These are phyloP conservation scores for Solanum chacoense DNA, from an alignment of 305 asterid species.

Conservation along the genomic window DNA sequence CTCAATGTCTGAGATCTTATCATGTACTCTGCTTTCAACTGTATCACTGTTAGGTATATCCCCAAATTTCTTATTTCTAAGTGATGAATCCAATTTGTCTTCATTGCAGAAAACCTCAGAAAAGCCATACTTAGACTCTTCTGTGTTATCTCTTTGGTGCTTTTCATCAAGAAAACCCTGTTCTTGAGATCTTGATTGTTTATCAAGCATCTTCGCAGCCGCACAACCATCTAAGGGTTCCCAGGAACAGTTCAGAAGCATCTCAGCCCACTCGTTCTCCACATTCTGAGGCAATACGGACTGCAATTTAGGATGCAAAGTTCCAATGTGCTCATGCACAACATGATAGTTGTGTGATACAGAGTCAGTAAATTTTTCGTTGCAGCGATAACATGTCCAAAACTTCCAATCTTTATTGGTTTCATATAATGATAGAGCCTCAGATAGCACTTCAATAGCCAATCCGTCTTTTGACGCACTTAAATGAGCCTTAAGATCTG, in stretches of 20 bases:
- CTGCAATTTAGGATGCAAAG: slow-evolving; percentile 65
- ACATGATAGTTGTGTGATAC: slow-evolving; percentile 52
- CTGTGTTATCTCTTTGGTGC: slow-evolving; percentile 24
- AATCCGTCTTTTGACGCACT: slow-evolving; percentile 44
- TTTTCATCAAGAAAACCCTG: slow-evolving; percentile 37
- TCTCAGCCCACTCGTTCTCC: slow-evolving; percentile 78
- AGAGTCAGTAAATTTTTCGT: slow-evolving; percentile 42
- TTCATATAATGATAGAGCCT: slow-evolving; percentile 60
- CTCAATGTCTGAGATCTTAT: slow-evolving; percentile 36
- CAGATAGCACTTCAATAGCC: slow-evolving; percentile 43
- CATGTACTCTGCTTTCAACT: slow-evolving; percentile 41
- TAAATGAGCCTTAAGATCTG: slow-evolving; percentile 61
- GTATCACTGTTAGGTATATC: slow-evolving; percentile 28
- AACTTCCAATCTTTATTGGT: slow-evolving; percentile 53
- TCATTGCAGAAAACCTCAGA: slow-evolving; percentile 46
- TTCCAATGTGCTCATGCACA: slow-evolving; percentile 59
- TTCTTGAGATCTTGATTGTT: slow-evolving; percentile 32
- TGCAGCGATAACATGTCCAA: slow-evolving; percentile 74
- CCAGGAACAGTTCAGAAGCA: slow-evolving; percentile 79
- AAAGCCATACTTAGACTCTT: slow-evolving; percentile 13
- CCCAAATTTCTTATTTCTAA: slow-evolving; percentile 30
- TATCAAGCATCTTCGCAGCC: slow-evolving; percentile 38
- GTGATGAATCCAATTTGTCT: slow-evolving; percentile 54
- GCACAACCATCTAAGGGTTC: slow-evolving; percentile 66
- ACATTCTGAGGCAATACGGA: slow-evolving; percentile 56